Evolutionary conservation across 2,329 filamentous ascomycete species (phyloP).

Genomic region (Blastomyces percursus): DNA sequence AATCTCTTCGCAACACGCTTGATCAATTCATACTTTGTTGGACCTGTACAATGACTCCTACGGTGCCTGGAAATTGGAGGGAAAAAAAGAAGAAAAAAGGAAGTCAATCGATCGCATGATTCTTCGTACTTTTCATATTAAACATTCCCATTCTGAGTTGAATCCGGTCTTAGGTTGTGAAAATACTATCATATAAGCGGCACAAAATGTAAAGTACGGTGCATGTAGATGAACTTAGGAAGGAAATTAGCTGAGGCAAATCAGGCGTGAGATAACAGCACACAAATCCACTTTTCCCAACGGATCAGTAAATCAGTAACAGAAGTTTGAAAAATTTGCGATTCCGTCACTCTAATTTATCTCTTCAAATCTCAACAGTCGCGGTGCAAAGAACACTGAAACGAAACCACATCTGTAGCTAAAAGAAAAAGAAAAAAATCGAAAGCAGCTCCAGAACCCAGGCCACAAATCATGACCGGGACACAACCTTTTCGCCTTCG

Average conservation of each 20-base stretch:
- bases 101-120: too few relatives aligned
- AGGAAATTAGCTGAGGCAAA: too few relatives aligned
- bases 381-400: not conserved
- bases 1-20: not conserved
- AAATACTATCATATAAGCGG: too few relatives aligned
- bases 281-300: not conserved
- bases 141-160: too few relatives aligned
- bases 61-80: too few relatives aligned
- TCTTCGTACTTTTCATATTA: too few relatives aligned
- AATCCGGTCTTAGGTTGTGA: too few relatives aligned
- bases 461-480: not conserved
- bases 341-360: not conserved
- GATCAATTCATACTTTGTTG: not conserved
- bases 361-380: not conserved
- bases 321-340: not conserved
- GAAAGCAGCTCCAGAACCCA: not conserved
- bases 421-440: not conserved
- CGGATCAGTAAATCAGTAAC: not conserved
- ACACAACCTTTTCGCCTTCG: too few relatives aligned
- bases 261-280: not conserved
- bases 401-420: not conserved
- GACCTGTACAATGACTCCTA: too few relatives aligned
- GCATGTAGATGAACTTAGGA: not conserved
- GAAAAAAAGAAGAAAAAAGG: too few relatives aligned
- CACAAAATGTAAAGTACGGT: too few relatives aligned